phyloP scores from a whole-genome alignment of 345 rosid species.

The Erodium maritimum region DNA sequence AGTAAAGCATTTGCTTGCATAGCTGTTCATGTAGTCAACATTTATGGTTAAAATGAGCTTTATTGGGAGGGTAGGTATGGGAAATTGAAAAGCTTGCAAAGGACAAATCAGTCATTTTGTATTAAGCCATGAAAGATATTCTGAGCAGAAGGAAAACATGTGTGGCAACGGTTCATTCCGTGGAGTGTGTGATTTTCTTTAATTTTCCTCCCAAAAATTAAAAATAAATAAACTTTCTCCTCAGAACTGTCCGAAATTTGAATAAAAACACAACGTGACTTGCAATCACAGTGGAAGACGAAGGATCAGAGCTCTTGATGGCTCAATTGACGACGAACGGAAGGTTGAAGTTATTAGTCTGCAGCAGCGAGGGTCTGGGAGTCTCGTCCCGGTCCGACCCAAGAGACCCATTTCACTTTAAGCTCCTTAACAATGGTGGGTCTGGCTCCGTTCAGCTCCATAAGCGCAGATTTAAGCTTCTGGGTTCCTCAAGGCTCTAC shows the following conservation, averaged over 20 bases:
- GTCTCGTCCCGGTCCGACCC: slow-evolving; percentile 4
- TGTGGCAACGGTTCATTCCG: slow-evolving; percentile 18
- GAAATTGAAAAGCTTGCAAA: no score
- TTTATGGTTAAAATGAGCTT: no score
- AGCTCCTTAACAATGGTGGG: slow-evolving; percentile 4
- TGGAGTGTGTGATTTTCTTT: neutral
- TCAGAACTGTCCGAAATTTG: neutral
- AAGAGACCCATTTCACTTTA: slow-evolving; percentile 4
- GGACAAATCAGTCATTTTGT: neutral
- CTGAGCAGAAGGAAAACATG: neutral
- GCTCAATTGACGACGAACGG: slow-evolving; percentile 17
- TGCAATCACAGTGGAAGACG: no score
- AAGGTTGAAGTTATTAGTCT: slow-evolving; percentile 11
- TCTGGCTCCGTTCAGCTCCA: slow-evolving; percentile 2
- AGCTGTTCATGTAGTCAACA: no score
- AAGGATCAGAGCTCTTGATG: slow-evolving; percentile 2
- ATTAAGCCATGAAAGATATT: slow-evolving; percentile 5
- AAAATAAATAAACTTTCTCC: neutral
- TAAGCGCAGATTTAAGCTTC: slow-evolving; percentile 3
- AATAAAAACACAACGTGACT: neutral
- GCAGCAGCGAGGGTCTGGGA: slow-evolving; percentile 8
- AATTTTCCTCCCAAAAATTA: neutral
- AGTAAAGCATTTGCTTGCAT: no score
- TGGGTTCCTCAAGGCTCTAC: slow-evolving; percentile 4
- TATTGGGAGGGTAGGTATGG: no score